Evolutionary conservation across 1,284 basidiomycete genomes (phyloP), one percentile per base, ranked within the genome.

Genomic region (Irpex sp.): DNA sequence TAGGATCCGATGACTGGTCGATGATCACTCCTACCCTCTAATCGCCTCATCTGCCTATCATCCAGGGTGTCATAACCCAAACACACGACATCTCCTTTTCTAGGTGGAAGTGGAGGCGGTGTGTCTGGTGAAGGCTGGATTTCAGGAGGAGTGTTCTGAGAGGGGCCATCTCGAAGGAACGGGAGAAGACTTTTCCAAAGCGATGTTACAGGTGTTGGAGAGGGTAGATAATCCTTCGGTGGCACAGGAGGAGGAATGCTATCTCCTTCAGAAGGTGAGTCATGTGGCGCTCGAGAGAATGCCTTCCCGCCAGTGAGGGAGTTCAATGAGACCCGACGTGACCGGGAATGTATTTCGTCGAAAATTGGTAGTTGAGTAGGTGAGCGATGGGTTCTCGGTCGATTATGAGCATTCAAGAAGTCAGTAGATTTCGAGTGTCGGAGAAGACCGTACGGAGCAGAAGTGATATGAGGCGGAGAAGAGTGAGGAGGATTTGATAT

Each of bases 21-120:
- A 70, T 92, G 90, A 71, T 92, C 89, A 67, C 88, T 90, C 57
- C 88, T 81, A n/a, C 87, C 93, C 71, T 91, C 89, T 37, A 94
- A 71, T 57, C 82, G 76, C 60, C 86, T 80, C 91, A 94, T 94
- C 8, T 81, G 86, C 35, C 79, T 79, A 71, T 94, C 92, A 68
- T 93, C 89, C 50, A 94, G 77, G 17, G 89, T 90, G 67, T 82
- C 77, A 71, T 94, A 94, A 53, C 78, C 78, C 11, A 93, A 72
- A 70, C 90, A 92, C 2, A 85, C 75, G 3, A 92, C 78, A 53
- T 92, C 88, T 1, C 90, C 89, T 68, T 79, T 83, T 43, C 70
- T 66, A 26, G 75, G 75, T 15, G 74, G 72, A 47, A 78, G 76
- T 13, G 70, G 65, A 4, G 70, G 62, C 37, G 67, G 67, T 15